phyloP scores from a whole-genome alignment of 2,329 filamentous ascomycete genomes.

The Bipolaris sorokiniana region DNA sequence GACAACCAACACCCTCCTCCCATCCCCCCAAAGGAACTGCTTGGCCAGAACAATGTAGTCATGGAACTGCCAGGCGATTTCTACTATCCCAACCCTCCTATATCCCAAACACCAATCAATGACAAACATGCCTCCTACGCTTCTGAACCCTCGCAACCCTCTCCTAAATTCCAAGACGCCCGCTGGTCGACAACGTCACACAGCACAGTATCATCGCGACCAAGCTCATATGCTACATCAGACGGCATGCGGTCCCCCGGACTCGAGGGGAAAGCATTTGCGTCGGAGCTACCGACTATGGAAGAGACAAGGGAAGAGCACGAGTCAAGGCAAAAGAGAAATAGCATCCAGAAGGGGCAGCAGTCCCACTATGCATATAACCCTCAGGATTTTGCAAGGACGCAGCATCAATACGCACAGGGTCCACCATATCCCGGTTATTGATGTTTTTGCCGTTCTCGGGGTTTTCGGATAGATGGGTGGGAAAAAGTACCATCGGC shows the following conservation, averaged over 20 bases:
- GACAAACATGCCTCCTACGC: slow-evolving; percentile 30
- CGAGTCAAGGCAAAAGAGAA: slow-evolving; percentile 23
- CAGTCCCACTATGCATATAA: slow-evolving; percentile 42
- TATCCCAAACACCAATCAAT: slow-evolving; percentile 35
- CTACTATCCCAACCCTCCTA: slow-evolving; percentile 44
- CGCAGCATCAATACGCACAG: slow-evolving; percentile 18
- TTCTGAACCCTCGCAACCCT: slow-evolving; percentile 29
- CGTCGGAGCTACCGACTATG: slow-evolving; percentile 45
- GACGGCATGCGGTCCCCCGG: slow-evolving; percentile 45
- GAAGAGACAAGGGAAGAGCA: slow-evolving; percentile 46
- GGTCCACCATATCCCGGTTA: slow-evolving; percentile 16
- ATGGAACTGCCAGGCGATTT: slow-evolving; percentile 54
- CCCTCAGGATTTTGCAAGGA: slow-evolving; percentile 41
- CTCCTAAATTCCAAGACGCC: slow-evolving; percentile 36
- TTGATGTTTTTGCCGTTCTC: neutral
- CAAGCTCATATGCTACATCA: slow-evolving; percentile 45
- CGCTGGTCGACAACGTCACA: slow-evolving; percentile 44
- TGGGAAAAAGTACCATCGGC: neutral
- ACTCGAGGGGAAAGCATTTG: slow-evolving; percentile 43
- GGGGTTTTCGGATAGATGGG: too few species aligned
- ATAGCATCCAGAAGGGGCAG: slow-evolving; percentile 15
- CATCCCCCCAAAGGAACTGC: slow-evolving; percentile 25
- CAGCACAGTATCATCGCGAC: slow-evolving; percentile 38
- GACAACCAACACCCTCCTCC: slow-evolving; percentile 20
- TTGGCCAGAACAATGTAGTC: slow-evolving; percentile 42